These are phyloP conservation scores for Linderniella brevidens DNA, from an alignment of 257 asterid species.

Conservation along the genomic window DNA sequence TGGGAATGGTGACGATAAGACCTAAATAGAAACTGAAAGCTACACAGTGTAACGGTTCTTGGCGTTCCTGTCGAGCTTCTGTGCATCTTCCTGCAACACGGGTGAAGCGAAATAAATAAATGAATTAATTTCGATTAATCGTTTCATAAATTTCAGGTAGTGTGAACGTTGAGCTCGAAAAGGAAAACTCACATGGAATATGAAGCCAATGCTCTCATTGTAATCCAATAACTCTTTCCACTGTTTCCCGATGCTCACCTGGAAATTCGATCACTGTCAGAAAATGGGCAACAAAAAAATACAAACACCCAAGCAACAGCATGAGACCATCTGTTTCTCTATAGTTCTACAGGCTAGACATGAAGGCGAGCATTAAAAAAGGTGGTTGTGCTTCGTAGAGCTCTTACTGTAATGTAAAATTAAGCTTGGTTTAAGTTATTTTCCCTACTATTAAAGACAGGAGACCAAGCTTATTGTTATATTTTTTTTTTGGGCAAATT, in stretches of 20 bases:
- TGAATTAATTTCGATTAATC: background rate
- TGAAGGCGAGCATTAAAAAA: no score
- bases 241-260: slow-evolving; percentile 81
- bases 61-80: slow-evolving; percentile 34
- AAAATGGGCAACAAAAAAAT: background rate
- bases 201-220: slow-evolving; percentile 60
- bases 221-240: slow-evolving; percentile 86
- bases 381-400: no score
- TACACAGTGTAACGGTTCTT: slow-evolving; percentile 45
- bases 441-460: no score
- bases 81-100: slow-evolving; percentile 49
- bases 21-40: background rate
- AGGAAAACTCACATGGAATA: slow-evolving; percentile 38
- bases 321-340: background rate
- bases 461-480: no score
- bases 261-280: slow-evolving; percentile 11
- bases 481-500: no score
- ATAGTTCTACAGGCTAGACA: no score
- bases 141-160: no score
- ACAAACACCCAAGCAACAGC: background rate
- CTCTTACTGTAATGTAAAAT: no score
- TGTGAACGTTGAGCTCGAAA: background rate
- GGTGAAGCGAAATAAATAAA: background rate
- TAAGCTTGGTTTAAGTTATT: no score
- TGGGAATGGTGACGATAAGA: no score